Conservation (phyloP, 805 yeast genomes). For the Saccharomycopsis sp. region DNA sequence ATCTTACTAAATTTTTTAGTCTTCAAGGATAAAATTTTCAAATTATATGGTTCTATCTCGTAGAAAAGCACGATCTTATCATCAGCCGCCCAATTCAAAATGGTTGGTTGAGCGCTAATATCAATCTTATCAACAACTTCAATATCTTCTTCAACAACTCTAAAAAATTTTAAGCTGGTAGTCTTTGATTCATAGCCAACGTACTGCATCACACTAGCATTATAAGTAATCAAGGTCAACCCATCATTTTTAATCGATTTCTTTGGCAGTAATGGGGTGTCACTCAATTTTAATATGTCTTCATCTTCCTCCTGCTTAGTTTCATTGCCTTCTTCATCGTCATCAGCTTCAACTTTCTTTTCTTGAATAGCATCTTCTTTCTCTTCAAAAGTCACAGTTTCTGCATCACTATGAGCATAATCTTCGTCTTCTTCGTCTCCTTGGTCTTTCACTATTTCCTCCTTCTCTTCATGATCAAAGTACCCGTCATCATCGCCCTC, state of each 20-base stretch:
- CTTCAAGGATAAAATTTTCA: conserved; percentile 10
- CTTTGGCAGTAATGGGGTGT: background rate
- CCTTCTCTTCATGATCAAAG: background rate
- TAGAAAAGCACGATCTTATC: conserved; percentile 8
- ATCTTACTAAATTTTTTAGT: conserved; percentile 9
- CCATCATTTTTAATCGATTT: background rate
- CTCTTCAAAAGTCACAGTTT: conserved; percentile 7
- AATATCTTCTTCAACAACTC: conserved; percentile 2
- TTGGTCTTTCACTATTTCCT: background rate
- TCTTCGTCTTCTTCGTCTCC: background rate
- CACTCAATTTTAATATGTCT: background rate
- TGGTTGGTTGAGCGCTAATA: background rate
- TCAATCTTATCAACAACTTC: background rate
- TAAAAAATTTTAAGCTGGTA: background rate
- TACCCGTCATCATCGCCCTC: too few species aligned
- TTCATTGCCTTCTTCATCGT: background rate
- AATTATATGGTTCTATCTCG: conserved; percentile 12
- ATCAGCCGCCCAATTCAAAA: conserved; percentile 11
- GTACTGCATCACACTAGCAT: conserved; percentile 2
- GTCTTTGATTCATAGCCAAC: background rate
- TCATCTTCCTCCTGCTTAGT: conserved; percentile 2
- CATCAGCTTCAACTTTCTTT: background rate
- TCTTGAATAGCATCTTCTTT: conserved; percentile 5
- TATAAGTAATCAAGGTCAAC: background rate
- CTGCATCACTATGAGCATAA: conserved; percentile 13